Evolutionary conservation across 1,284 basidiomycete genomes (phyloP).

Genomic region (Trametes versicolor): DNA sequence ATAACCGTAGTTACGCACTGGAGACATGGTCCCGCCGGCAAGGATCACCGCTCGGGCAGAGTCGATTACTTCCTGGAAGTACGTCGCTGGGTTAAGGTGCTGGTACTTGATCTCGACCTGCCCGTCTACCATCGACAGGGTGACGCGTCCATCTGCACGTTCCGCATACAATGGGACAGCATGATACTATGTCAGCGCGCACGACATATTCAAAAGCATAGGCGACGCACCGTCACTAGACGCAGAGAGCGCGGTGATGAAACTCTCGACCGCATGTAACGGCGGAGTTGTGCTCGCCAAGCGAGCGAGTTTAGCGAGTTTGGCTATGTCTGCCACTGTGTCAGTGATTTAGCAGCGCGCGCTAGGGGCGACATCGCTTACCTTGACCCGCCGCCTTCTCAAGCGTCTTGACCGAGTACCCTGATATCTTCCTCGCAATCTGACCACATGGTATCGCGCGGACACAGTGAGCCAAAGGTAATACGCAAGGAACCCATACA

Average conservation of each 20-base stretch:
- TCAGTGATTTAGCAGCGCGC: background rate
- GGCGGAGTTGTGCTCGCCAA: slow-evolving; percentile 65
- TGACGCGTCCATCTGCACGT: slow-evolving; percentile 69
- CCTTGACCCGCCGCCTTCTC: slow-evolving; percentile 58
- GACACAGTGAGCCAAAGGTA: background rate
- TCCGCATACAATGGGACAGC: background rate
- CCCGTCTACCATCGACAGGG: slow-evolving; percentile 58
- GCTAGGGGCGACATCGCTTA: slow-evolving; percentile 19
- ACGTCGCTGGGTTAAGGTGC: slow-evolving; percentile 92
- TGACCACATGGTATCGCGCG: slow-evolving; percentile 36
- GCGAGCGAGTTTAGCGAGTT: slow-evolving; percentile 47
- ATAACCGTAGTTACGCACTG: slow-evolving; percentile 57
- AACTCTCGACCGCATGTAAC: slow-evolving; percentile 86
- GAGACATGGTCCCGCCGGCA: slow-evolving; percentile 98
- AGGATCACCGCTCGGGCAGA: slow-evolving; percentile 86
- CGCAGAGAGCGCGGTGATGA: slow-evolving; percentile 86
- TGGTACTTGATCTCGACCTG: slow-evolving; percentile 88
- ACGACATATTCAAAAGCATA: slow-evolving; percentile 7
- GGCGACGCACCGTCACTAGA: slow-evolving; percentile 77
- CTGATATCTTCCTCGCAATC: slow-evolving; percentile 80
- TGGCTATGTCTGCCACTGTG: slow-evolving; percentile 38
- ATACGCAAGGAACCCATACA: background rate
- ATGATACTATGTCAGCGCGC: background rate
- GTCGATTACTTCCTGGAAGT: slow-evolving; percentile 86
- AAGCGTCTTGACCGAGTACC: slow-evolving; percentile 79